Conservation (phyloP, 2,329 filamentous ascomycete genomes). For the Pseudogymnoascus sp. region DNA sequence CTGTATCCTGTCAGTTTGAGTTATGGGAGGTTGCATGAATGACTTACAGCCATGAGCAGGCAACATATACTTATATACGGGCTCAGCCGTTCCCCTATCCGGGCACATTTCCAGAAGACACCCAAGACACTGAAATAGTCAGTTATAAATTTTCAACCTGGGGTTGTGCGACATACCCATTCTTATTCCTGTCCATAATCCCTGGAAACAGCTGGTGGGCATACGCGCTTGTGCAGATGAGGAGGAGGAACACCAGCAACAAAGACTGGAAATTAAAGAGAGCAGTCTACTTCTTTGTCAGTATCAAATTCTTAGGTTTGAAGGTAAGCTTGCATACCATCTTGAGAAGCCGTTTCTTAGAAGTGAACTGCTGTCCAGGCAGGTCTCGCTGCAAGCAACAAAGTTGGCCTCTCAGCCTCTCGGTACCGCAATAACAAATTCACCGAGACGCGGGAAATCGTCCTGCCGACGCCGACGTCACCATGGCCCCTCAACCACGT, state of each 20-base stretch:
- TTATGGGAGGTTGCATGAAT: not conserved
- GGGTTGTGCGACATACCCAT: conserved; percentile 53
- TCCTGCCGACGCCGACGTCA: not conserved
- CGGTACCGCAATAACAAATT: not conserved
- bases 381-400: not conserved
- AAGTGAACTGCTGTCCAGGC: not conserved
- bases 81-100: conserved; percentile 85
- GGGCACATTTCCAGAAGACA: conserved; percentile 92
- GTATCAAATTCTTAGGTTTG: not conserved
- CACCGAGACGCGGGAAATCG: conserved; percentile 7
- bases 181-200: conserved; percentile 87
- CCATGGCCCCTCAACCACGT: not conserved
- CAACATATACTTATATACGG: conserved; percentile 95
- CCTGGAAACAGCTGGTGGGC: conserved; percentile 82
- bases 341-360: conserved; percentile 8
- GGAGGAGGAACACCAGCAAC: conserved; percentile 84
- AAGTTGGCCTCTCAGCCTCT: not conserved
- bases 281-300: conserved; percentile 57
- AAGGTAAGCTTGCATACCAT: conserved; percentile 15
- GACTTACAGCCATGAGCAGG: conserved; percentile 80
- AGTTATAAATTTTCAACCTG: conserved; percentile 5
- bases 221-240: conserved; percentile 94
- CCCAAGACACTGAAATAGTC: conserved; percentile 41
- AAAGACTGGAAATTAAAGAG: conserved; percentile 99
- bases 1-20: conserved; percentile 18